phyloP scores from a whole-genome alignment of 345 rosid species.

The Excoecaria cochinchinensis region DNA sequence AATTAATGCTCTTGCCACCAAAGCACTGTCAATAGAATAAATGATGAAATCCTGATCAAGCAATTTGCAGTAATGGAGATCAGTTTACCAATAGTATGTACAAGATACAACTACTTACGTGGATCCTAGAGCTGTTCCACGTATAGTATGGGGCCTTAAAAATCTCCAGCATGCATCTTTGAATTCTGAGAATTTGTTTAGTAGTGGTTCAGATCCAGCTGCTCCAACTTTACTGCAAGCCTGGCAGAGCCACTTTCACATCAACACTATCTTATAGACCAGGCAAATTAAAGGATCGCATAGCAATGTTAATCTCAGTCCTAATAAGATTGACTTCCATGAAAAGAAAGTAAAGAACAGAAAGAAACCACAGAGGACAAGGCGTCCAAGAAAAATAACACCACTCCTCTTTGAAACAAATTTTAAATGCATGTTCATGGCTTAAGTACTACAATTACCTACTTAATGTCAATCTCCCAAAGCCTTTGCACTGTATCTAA shows the following conservation, averaged over 20 bases:
- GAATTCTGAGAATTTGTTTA: constrained; percentile 55
- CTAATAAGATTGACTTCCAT: not conserved
- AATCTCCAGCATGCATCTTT: constrained; percentile 96
- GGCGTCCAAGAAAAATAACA: not conserved
- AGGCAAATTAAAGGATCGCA: constrained; percentile 12
- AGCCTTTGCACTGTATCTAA: not conserved
- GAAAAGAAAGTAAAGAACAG: not conserved
- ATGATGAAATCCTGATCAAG: constrained; percentile 7
- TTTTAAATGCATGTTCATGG: not conserved
- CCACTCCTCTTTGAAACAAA: not conserved
- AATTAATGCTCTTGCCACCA: constrained; percentile 83
- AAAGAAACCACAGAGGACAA: not conserved
- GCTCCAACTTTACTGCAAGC: constrained; percentile 76
- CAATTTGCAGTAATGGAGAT: not conserved
- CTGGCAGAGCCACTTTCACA: constrained; percentile 45
- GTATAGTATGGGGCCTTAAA: constrained; percentile 93
- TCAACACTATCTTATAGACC: constrained; percentile 20
- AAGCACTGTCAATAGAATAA: constrained; percentile 55
- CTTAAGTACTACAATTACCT: not conserved
- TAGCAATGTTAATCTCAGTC: not conserved
- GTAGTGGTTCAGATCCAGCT: constrained; percentile 73
- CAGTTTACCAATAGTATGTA: constrained; percentile 7
- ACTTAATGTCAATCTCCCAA: not conserved
- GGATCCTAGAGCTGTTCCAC: constrained; percentile 90
- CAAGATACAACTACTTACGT: constrained; percentile 37